A percentile compares a stretch with the other conserved stretches of the same genome.
phyloP scores from a whole-genome alignment of 2,329 filamentous ascomycete genomes.

The Tolypocladium album region DNA sequence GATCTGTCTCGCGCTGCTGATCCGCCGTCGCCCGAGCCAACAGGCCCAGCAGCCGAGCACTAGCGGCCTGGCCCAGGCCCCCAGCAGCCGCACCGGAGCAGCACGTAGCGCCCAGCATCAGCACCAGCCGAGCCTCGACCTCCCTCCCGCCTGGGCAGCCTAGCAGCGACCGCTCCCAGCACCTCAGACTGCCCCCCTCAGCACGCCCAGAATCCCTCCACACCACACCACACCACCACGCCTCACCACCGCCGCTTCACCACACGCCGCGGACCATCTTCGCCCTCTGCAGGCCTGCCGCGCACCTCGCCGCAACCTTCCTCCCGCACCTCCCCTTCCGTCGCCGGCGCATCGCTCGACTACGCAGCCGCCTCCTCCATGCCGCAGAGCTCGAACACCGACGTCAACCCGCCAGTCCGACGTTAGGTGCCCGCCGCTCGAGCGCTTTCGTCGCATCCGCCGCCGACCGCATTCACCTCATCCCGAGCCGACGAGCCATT shows the following conservation, averaged over 20 bases:
- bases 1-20: background rate
- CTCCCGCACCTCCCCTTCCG: background rate
- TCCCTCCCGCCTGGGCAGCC: background rate
- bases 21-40: background rate
- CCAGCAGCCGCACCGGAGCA: background rate
- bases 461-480: background rate
- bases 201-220: background rate
- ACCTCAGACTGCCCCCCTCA: background rate
- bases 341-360: background rate
- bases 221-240: background rate
- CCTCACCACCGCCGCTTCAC: background rate
- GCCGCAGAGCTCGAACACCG: background rate
- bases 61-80: background rate
- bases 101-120: background rate
- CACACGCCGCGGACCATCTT: background rate
- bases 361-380: background rate
- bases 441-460: background rate
- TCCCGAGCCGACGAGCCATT: background rate
- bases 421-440: background rate
- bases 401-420: background rate
- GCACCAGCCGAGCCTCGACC: background rate
- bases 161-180: background rate
- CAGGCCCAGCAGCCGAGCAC: background rate
- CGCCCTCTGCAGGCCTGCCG: background rate
- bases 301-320: conserved; percentile 1